Percentiles rank a stretch among this genome's conserved stretches.
phyloP scores from a whole-genome alignment of 1,139 yeast species.

The Blastobotrys persicus region DNA sequence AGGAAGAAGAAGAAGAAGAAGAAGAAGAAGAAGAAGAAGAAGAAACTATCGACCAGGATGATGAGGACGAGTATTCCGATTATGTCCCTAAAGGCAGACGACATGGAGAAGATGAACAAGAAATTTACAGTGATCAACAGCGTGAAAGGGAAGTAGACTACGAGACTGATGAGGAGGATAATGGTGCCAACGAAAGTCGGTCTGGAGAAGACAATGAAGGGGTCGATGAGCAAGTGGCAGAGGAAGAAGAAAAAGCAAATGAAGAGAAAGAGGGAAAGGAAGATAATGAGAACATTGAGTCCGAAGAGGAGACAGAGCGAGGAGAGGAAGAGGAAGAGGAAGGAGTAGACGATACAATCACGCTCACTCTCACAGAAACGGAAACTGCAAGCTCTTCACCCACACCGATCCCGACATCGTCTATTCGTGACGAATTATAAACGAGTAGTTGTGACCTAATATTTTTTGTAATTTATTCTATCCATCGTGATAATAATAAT shows the following conservation, averaged over 20 bases:
- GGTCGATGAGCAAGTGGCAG: constrained; percentile 16
- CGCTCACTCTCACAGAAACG: neutral
- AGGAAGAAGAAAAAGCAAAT: constrained; percentile 12
- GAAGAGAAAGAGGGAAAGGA: constrained; percentile 6
- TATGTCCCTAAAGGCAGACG: neutral
- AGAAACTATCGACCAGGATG: constrained; percentile 17
- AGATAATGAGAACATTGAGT: neutral
- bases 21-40: constrained; percentile 7
- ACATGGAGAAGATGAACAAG: constrained; percentile 3
- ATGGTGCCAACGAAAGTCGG: too few relatives aligned
- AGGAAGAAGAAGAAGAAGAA: constrained; percentile 6
- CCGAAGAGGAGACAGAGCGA: constrained; percentile 14
- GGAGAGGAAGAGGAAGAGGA: constrained; percentile 20
- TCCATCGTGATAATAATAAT: neutral
- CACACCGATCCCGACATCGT: neutral
- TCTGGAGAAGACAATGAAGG: too few relatives aligned
- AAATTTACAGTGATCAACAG: neutral
- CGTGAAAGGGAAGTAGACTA: too few relatives aligned
- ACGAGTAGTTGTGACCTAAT: too few relatives aligned
- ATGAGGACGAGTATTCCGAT: constrained; percentile 15
- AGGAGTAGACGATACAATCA: constrained; percentile 9
- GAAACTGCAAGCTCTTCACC: neutral
- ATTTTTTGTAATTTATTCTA: constrained; percentile 1
- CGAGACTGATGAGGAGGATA: too few relatives aligned
- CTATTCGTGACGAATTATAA: constrained; percentile 5